Evolutionary conservation across 805 yeast genomes (phyloP), one percentile per base, ranked within the genome.

Genomic region (Candida anglica): DNA sequence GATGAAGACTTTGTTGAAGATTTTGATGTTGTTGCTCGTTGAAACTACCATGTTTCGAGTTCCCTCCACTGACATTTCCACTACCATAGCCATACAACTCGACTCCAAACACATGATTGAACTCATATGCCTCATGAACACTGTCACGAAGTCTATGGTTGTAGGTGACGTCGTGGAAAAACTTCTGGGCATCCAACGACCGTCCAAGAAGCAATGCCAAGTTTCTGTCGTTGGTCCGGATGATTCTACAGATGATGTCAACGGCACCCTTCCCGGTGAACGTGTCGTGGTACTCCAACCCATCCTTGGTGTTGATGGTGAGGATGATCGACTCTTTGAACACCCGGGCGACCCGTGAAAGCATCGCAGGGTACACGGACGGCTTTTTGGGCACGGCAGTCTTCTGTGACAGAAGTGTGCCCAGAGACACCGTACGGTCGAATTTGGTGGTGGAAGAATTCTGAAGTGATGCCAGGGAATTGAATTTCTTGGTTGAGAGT

Each of bases 231-330:
- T 87, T 83, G 1, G 96, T 91, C 45, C 94, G 71, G 32, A 91
- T 81, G 34, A 93, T 84, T 37, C 81, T 71, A 37, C 95, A 81
- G 39, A 93, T 79, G n/a, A 81, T 74, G 56, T 88, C 96, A 19
- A 93, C 95, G 1, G 98, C 96, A 58, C 86, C 93, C 15, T 86
- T 71, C 21, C 98, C 98, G 0, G 96, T 83, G 52, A 93, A 93
- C 0, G 97, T 81, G 52, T 89, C 94, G 53, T 94, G 83, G 59
- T 88, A 91, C 41, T 87, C 83, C 46, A 89, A 71, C 13, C 96
- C 96, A 61, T 89, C 91, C 53, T 91, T 93, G 53, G 82, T 83
- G 43, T 86, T 78, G 39, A 87, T 86, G 2, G 88, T 84, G 10
- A 85, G 54, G 15, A 75, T 75, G 19, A 88, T 72, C 15, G 78